These are phyloP conservation scores for Vigna angularis DNA, from an alignment of 306 rosid species.

Conservation along the genomic window DNA sequence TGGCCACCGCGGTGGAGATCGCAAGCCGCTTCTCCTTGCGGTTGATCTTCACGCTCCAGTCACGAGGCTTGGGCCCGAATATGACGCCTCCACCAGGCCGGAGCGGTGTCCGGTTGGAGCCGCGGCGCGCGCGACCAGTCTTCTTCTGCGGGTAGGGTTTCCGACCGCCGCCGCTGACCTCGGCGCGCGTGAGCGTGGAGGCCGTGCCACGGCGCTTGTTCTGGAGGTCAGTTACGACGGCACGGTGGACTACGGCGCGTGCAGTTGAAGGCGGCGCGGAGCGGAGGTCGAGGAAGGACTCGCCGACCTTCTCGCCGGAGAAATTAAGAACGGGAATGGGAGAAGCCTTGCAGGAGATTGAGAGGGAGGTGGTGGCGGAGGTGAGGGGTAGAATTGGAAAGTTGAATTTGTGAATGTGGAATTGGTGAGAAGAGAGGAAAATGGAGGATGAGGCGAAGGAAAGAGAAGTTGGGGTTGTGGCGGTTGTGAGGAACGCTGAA, in stretches of 20 bases:
- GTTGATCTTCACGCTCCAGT: slow-evolving; percentile 89
- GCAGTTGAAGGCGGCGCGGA: slow-evolving; percentile 83
- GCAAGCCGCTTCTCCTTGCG: slow-evolving; percentile 89
- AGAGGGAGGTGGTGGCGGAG: slow-evolving; percentile 22
- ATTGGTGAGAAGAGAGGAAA: slow-evolving; percentile 29
- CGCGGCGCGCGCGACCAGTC: slow-evolving; percentile 84
- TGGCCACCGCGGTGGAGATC: slow-evolving; percentile 83
- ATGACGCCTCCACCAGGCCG: slow-evolving; percentile 90
- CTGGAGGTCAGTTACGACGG: slow-evolving; percentile 79
- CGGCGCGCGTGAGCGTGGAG: slow-evolving; percentile 85
- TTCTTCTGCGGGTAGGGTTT: slow-evolving; percentile 91
- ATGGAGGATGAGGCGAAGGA: slow-evolving; percentile 47
- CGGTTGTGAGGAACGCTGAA: slow-evolving; percentile 23
- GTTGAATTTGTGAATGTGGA: neutral
- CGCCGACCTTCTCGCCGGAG: slow-evolving; percentile 77
- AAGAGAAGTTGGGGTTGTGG: slow-evolving; percentile 41
- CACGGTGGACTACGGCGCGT: slow-evolving; percentile 95
- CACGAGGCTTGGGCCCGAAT: slow-evolving; percentile 92
- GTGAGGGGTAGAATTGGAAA: slow-evolving; percentile 10
- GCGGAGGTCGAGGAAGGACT: slow-evolving; percentile 72
- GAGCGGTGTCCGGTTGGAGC: slow-evolving; percentile 82
- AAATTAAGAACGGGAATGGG: slow-evolving; percentile 86
- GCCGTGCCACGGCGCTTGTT: slow-evolving; percentile 99
- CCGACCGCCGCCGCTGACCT: slow-evolving; percentile 85
- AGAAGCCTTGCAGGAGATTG: slow-evolving; percentile 67